Conservation (phyloP, 306 rosid genomes). For the Casuarina cunninghamiana region DNA sequence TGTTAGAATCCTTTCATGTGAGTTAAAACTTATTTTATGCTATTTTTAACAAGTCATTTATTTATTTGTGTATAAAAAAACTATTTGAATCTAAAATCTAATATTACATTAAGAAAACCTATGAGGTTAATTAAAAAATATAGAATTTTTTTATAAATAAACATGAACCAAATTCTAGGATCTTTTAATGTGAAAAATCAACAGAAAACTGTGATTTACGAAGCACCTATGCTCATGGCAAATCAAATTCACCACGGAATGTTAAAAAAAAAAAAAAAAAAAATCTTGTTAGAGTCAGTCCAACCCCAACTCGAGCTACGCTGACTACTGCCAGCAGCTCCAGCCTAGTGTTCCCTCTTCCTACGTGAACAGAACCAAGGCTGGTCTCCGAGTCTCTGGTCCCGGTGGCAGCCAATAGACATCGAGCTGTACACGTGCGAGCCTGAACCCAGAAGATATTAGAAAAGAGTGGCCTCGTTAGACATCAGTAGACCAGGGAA, state of each 20-base stretch:
- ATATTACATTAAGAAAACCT: no score
- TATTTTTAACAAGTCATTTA: no score
- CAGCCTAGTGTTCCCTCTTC: neutral
- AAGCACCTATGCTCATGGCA: no score
- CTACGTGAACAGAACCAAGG: neutral
- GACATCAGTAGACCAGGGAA: conserved; percentile 31
- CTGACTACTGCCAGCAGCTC: neutral
- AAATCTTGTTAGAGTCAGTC: neutral
- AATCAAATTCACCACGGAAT: no score
- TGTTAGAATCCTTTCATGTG: conserved; percentile 4
- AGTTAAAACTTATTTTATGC: neutral
- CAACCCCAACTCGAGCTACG: neutral
- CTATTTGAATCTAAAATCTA: no score
- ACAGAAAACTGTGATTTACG: no score
- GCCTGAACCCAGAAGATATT: conserved; percentile 5
- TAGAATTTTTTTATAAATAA: no score
- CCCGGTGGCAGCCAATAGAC: conserved; percentile 27
- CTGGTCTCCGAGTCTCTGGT: neutral
- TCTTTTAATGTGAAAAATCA: no score
- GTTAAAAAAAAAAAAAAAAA: neutral
- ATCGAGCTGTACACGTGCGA: conserved; percentile 68
- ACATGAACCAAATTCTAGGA: no score
- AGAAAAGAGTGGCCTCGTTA: conserved; percentile 23
- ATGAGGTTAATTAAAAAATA: no score
- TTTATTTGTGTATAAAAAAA: no score